Conservation (phyloP, 1,284 basidiomycete species). For the Trametes versicolor region DNA sequence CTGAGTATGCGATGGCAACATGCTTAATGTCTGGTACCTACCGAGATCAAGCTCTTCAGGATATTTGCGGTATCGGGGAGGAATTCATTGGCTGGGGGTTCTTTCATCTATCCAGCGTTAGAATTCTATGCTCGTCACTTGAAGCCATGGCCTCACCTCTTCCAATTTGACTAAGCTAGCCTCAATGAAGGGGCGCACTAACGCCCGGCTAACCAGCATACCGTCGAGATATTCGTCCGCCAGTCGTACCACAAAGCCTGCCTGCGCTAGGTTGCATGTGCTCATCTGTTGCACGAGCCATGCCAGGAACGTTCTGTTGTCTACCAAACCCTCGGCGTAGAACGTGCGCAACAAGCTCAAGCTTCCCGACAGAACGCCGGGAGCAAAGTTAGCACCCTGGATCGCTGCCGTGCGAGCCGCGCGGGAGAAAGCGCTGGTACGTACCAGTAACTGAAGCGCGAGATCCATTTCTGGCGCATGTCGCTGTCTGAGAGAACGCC, state of each 20-base stretch:
- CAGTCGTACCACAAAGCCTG: slow-evolving; percentile 82
- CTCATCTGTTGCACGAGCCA: slow-evolving; percentile 88
- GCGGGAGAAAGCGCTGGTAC: slow-evolving; percentile 27
- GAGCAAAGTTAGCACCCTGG: slow-evolving; percentile 14
- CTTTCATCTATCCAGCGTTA: slow-evolving; percentile 22
- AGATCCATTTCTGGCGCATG: slow-evolving; percentile 79
- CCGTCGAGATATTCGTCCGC: slow-evolving; percentile 84
- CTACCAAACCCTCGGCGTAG: slow-evolving; percentile 85
- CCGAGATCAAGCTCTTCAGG: slow-evolving; percentile 67
- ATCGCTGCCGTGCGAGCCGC: background rate
- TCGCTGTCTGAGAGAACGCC: slow-evolving; percentile 78
- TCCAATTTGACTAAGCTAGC: slow-evolving; percentile 71
- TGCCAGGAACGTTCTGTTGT: slow-evolving; percentile 79
- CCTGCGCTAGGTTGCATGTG: slow-evolving; percentile 84
- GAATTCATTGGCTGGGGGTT: slow-evolving; percentile 58
- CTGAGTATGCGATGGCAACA: background rate
- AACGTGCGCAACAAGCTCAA: slow-evolving; percentile 81
- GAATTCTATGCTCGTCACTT: too few species aligned
- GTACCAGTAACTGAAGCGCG: slow-evolving; percentile 84
- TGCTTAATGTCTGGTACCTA: slow-evolving; percentile 42
- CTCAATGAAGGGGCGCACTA: slow-evolving; percentile 73
- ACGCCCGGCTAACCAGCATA: slow-evolving; percentile 71
- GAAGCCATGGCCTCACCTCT: slow-evolving; percentile 60
- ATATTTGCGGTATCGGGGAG: slow-evolving; percentile 65
- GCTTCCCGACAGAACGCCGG: slow-evolving; percentile 49